A percentile compares a stretch with the other conserved stretches of the same genome.
phyloP scores from a whole-genome alignment of 1,284 basidiomycete genomes.

The Crepidotus sp. region DNA sequence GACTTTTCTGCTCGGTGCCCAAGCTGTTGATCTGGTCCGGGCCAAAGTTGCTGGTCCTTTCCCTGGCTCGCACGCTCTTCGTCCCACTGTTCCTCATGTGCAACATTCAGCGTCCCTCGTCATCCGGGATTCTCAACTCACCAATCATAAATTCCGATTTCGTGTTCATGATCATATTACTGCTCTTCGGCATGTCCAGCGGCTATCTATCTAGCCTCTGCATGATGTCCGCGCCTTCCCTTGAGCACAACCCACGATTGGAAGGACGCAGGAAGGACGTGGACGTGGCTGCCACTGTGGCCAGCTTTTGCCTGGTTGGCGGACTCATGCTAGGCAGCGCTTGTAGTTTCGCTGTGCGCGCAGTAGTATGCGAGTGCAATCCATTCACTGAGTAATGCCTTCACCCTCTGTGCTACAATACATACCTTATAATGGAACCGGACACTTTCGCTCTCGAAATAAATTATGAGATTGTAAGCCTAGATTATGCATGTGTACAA shows the following conservation, averaged over 20 bases:
- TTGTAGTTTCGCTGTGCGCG: conserved; percentile 69
- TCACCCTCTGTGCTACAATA: neutral
- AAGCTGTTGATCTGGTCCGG: conserved; percentile 59
- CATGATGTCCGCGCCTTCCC: conserved; percentile 65
- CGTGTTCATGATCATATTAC: conserved; percentile 65
- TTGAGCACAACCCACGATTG: conserved; percentile 62
- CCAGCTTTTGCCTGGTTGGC: conserved; percentile 69
- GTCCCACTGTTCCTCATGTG: conserved; percentile 80
- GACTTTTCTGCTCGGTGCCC: conserved; percentile 65
- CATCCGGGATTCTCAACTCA: conserved; percentile 21
- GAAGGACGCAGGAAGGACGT: conserved; percentile 62
- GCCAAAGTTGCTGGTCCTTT: conserved; percentile 49
- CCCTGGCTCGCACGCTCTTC: conserved; percentile 67
- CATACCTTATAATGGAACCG: neutral
- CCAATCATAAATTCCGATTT: conserved; percentile 66
- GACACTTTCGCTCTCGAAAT: neutral
- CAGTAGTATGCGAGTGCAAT: conserved; percentile 59
- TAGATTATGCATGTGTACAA: conserved; percentile 4
- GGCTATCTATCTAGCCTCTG: conserved; percentile 65
- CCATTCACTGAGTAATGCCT: conserved; percentile 38
- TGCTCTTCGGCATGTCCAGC: conserved; percentile 68
- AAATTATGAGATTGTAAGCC: conserved; percentile 8
- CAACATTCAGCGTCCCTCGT: conserved; percentile 53
- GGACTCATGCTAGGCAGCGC: conserved; percentile 71
- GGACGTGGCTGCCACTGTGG: conserved; percentile 75